A percentile compares a stretch with the other conserved stretches of the same genome.
These are phyloP conservation scores for Pulveroboletus sp. DNA, from an alignment of 1,284 basidiomycete species.

Conservation along the genomic window DNA sequence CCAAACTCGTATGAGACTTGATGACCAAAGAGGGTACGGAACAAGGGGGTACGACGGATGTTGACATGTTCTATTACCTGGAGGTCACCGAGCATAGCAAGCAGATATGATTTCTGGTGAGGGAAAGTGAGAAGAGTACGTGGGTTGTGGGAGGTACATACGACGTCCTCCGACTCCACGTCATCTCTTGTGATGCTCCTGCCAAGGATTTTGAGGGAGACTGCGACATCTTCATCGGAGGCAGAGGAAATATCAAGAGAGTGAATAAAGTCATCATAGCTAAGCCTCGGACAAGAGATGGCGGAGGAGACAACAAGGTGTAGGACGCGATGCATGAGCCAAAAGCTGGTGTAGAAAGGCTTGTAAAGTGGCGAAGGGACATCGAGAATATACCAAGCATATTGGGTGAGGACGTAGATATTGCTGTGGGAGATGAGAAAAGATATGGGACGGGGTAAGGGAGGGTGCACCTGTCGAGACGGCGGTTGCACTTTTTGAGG, in stretches of 20 bases:
- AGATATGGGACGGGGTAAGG: neutral
- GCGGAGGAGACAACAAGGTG: constrained; percentile 46
- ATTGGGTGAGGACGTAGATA: constrained; percentile 43
- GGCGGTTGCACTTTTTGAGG: constrained; percentile 22
- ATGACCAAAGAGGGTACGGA: constrained; percentile 32
- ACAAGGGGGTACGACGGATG: constrained; percentile 40
- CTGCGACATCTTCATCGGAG: constrained; percentile 24
- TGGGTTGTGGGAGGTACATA: constrained; percentile 30
- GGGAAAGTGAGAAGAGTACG: constrained; percentile 2
- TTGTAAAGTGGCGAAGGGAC: constrained; percentile 47
- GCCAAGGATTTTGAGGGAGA: constrained; percentile 34
- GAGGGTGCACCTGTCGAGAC: constrained; percentile 42
- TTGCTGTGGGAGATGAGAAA: constrained; percentile 32
- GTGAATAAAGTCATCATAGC: constrained; percentile 42
- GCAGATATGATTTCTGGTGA: constrained; percentile 42
- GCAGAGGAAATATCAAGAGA: constrained; percentile 35
- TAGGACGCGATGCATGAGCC: constrained; percentile 48
- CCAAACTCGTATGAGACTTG: constrained; percentile 27
- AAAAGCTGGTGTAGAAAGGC: constrained; percentile 46
- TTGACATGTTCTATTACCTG: constrained; percentile 32
- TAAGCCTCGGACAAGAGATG: constrained; percentile 37
- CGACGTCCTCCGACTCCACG: constrained; percentile 44
- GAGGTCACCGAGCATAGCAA: constrained; percentile 40
- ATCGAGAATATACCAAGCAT: constrained; percentile 66
- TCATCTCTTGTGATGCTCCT: constrained; percentile 40